These are phyloP conservation scores for Arthroderma sp. DNA, from an alignment of 2,329 filamentous ascomycete genomes.

Conservation along the genomic window DNA sequence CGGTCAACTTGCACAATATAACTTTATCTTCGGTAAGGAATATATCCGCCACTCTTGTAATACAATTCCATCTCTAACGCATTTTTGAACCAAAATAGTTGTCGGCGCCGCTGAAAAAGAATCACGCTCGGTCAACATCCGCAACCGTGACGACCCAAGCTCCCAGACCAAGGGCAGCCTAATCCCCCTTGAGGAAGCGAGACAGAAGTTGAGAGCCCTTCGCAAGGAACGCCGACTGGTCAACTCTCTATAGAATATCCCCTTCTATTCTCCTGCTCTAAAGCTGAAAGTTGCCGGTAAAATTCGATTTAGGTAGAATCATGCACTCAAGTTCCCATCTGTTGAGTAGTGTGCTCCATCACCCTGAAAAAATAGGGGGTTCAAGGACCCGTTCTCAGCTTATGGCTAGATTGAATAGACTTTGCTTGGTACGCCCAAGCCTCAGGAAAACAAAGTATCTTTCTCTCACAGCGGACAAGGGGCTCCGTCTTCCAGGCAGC, in stretches of 20 bases:
- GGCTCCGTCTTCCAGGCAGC: too few relatives aligned
- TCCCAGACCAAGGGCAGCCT: slow-evolving; percentile 51
- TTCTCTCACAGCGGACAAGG: too few relatives aligned
- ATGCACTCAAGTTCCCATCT: too few relatives aligned
- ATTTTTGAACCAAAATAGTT: slow-evolving; percentile 26
- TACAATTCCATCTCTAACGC: neutral
- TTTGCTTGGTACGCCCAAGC: too few relatives aligned
- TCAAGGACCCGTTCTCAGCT: too few relatives aligned
- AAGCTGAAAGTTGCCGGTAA: too few relatives aligned
- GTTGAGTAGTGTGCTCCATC: too few relatives aligned
- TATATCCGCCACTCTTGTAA: neutral
- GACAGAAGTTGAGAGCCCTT: slow-evolving; percentile 38
- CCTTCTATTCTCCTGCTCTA: neutral
- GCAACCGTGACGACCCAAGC: slow-evolving; percentile 49
- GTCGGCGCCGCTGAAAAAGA: slow-evolving; percentile 51
- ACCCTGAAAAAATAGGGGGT: too few relatives aligned
- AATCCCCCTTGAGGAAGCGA: slow-evolving; percentile 46
- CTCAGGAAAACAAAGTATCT: too few relatives aligned
- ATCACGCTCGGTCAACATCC: slow-evolving; percentile 46
- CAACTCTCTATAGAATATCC: slow-evolving; percentile 22
- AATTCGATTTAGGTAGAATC: too few relatives aligned
- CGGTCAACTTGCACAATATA: slow-evolving; percentile 36
- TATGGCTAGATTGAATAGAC: too few relatives aligned
- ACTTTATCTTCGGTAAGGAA: slow-evolving; percentile 37
- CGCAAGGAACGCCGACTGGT: slow-evolving; percentile 34